Evolutionary conservation across 2,329 filamentous ascomycete species (phyloP).

Genomic region (Calonectria multiphialidica): DNA sequence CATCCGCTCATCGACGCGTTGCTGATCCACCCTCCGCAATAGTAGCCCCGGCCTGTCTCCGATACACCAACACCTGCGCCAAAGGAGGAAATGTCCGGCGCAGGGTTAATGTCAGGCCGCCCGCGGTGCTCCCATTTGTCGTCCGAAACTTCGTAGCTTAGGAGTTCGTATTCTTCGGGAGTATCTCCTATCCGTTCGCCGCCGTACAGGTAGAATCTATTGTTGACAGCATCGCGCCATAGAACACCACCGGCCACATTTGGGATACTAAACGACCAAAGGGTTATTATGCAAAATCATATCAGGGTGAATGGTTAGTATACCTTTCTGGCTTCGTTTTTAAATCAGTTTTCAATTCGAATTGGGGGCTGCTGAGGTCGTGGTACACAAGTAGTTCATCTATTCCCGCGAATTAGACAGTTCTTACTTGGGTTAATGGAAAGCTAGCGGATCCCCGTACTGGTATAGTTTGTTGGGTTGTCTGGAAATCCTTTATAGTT

Average conservation of each 20-base stretch:
- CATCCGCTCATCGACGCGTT: slow-evolving; percentile 55
- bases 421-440: fast-evolving
- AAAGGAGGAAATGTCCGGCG: slow-evolving; percentile 53
- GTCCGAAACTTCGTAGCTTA: slow-evolving; percentile 65
- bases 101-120: slow-evolving; percentile 31
- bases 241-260: slow-evolving; percentile 55
- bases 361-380: not conserved
- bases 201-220: slow-evolving; percentile 70
- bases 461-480: slow-evolving; percentile 64
- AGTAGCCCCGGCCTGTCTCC: slow-evolving; percentile 66
- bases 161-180: not conserved
- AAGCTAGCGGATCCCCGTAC: slow-evolving; percentile 50
- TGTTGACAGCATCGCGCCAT: slow-evolving; percentile 71
- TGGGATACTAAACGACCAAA: slow-evolving; percentile 56
- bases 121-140: slow-evolving; percentile 65
- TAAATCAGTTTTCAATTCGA: not conserved
- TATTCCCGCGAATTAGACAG: slow-evolving; percentile 24
- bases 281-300: not conserved
- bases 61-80: slow-evolving; percentile 67
- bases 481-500: slow-evolving; percentile 62
- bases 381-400: slow-evolving; percentile 11
- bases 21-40: slow-evolving; percentile 71
- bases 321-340: slow-evolving; percentile 7
- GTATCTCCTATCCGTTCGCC: slow-evolving; percentile 61
- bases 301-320: not conserved